Conservation (phyloP, 2,329 filamentous ascomycete species). For the Verticillium nubilum region DNA sequence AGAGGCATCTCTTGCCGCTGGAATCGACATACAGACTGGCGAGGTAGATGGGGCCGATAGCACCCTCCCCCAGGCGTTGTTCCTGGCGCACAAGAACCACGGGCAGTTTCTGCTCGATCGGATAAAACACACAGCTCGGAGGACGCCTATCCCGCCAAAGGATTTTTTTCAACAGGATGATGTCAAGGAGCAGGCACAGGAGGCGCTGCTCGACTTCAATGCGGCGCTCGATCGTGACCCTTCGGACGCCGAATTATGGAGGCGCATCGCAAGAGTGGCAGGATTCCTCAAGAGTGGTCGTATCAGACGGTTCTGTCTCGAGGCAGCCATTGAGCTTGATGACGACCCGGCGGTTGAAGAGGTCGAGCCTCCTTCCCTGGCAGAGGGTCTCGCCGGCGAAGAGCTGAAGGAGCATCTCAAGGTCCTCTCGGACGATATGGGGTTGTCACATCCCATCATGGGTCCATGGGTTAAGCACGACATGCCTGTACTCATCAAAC, state of each 20-base stretch:
- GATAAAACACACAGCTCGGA: constrained; percentile 47
- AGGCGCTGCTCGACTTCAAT: constrained; percentile 51
- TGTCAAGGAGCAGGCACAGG: constrained; percentile 30
- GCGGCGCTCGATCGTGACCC: constrained; percentile 59
- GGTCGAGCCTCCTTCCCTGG: constrained; percentile 56
- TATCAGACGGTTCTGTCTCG: constrained; percentile 56
- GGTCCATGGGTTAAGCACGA: constrained; percentile 46
- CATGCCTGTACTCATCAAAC: constrained; percentile 45
- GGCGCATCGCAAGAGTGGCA: constrained; percentile 52
- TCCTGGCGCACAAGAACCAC: constrained; percentile 92
- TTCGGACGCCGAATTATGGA: constrained; percentile 63
- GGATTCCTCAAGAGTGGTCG: constrained; percentile 51
- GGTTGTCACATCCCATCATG: constrained; percentile 57
- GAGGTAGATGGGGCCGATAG: constrained; percentile 71
- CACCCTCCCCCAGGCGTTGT: constrained; percentile 82
- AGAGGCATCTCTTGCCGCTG: constrained; percentile 42
- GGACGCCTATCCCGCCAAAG: constrained; percentile 15
- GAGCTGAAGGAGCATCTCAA: constrained; percentile 52
- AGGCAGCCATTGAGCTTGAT: constrained; percentile 61
- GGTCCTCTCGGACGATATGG: constrained; percentile 48
- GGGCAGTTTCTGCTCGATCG: constrained; percentile 85
- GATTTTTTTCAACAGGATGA: constrained; percentile 30
- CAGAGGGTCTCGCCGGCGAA: constrained; percentile 58
- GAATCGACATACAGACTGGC: constrained; percentile 51
- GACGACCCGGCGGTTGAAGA: constrained; percentile 60